These are phyloP conservation scores for Barnettozyma populi DNA, from an alignment of 805 yeast genomes.

Conservation along the genomic window DNA sequence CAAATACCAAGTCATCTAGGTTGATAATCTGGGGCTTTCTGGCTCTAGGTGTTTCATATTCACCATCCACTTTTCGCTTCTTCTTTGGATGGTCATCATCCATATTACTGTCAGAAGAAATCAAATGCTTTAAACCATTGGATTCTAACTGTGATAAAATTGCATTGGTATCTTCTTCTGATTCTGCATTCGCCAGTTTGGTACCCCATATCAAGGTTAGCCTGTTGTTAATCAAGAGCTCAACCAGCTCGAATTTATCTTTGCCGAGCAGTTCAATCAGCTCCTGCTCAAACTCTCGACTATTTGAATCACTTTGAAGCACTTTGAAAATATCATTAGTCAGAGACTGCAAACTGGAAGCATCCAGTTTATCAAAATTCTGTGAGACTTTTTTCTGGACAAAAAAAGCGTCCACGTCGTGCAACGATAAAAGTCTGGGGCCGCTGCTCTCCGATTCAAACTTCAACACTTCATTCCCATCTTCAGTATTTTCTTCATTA, in stretches of 20 bases:
- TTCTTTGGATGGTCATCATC: conserved; percentile 18
- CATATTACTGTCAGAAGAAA: conserved; percentile 28
- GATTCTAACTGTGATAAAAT: conserved; percentile 40
- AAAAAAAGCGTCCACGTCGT: conserved; percentile 45
- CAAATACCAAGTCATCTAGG: conserved; percentile 56
- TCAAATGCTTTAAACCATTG: conserved; percentile 35
- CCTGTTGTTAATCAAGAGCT: conserved; percentile 45
- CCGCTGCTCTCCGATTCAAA: conserved; percentile 14
- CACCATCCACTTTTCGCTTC: conserved; percentile 22
- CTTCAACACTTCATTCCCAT: conserved; percentile 18
- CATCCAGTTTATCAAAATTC: conserved; percentile 30
- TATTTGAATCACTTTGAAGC: conserved; percentile 33
- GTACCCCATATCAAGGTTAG: conserved; percentile 50
- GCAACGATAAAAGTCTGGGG: conserved; percentile 25
- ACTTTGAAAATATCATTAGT: conserved; percentile 35
- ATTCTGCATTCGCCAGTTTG: conserved; percentile 34
- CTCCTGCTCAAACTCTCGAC: conserved; percentile 46
- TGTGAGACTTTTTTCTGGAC: conserved; percentile 45
- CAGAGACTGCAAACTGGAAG: conserved; percentile 34
- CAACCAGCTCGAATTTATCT: conserved; percentile 46
- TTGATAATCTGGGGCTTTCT: conserved; percentile 54
- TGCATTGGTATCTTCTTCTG: conserved; percentile 30
- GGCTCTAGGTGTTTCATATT: conserved; percentile 1
- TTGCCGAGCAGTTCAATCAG: conserved; percentile 47
- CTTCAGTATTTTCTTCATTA: conserved; percentile 18